Percentiles rank a stretch among this genome's conserved stretches.
Evolutionary conservation across 2,329 filamentous ascomycete genomes (phyloP).

Genomic region (Apiospora pterosperma): DNA sequence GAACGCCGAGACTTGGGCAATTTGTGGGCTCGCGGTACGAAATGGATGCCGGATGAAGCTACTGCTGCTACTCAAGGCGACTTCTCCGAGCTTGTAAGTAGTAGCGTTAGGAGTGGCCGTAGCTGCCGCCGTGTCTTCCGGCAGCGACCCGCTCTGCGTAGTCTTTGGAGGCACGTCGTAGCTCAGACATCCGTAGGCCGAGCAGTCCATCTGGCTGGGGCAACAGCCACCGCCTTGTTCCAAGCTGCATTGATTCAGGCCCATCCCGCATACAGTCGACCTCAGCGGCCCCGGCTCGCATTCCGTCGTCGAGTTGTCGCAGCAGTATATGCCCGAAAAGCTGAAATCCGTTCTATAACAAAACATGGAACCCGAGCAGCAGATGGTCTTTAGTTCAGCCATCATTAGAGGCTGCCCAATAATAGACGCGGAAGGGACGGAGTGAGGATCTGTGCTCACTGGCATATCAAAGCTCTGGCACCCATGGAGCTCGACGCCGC

Average conservation of each 20-base stretch:
- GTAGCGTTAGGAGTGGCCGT: neutral
- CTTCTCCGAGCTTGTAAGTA: slow-evolving; percentile 10
- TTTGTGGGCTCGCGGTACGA: neutral
- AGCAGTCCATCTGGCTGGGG: slow-evolving; percentile 11
- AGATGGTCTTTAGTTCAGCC: slow-evolving; percentile 13
- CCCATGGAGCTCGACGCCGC: slow-evolving; percentile 11
- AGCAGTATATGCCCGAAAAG: slow-evolving; percentile 20
- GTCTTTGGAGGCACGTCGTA: neutral
- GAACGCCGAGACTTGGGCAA: neutral
- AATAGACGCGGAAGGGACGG: neutral
- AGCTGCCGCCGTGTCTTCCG: neutral
- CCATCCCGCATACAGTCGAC: slow-evolving; percentile 11
- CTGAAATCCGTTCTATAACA: slow-evolving; percentile 17
- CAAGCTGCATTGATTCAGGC: slow-evolving; percentile 10
- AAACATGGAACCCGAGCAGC: slow-evolving; percentile 15
- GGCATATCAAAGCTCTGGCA: slow-evolving; percentile 9
- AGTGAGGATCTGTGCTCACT: neutral
- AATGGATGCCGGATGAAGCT: neutral
- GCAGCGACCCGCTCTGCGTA: neutral
- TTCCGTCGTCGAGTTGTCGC: slow-evolving; percentile 2
- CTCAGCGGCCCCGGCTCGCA: slow-evolving; percentile 6
- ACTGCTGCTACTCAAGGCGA: neutral
- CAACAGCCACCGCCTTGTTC: slow-evolving; percentile 19
- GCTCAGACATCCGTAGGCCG: slow-evolving; percentile 14
- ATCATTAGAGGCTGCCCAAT: neutral